Conservation (phyloP, 2,329 filamentous ascomycete species). For the Calonectria pauciramosa region DNA sequence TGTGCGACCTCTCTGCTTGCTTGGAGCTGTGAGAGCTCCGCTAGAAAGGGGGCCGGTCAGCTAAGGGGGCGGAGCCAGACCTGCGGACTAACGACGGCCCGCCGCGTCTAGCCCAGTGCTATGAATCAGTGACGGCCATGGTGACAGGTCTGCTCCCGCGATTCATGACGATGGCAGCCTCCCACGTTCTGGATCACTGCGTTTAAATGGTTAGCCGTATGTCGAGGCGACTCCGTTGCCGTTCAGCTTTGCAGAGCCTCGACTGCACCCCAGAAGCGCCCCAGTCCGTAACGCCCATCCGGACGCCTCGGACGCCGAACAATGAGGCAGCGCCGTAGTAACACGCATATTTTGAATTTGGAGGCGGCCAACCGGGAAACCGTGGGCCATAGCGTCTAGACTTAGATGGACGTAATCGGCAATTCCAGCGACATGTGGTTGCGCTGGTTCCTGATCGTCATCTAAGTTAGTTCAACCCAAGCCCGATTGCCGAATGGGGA, state of each 20-base stretch:
- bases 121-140: neutral
- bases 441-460: neutral
- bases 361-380: neutral
- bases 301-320: neutral
- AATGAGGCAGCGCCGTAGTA: neutral
- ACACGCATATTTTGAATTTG: neutral
- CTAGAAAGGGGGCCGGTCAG: neutral
- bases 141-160: neutral
- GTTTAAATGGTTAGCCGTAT: neutral
- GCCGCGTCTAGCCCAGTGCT: neutral
- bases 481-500: neutral
- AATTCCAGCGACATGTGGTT: neutral
- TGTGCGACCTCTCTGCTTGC: neutral
- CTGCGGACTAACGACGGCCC: constrained; percentile 9
- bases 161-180: neutral
- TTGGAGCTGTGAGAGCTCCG: neutral
- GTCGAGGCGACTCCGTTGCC: neutral
- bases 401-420: neutral
- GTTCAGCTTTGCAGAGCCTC: neutral
- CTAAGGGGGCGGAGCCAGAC: neutral
- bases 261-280: neutral
- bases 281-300: neutral
- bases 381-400: neutral
- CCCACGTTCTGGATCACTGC: neutral
- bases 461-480: neutral